A percentile compares a stretch with the other conserved stretches of the same genome.
Conservation (phyloP, 331 rosid genomes). For the Quercus tomentella region DNA sequence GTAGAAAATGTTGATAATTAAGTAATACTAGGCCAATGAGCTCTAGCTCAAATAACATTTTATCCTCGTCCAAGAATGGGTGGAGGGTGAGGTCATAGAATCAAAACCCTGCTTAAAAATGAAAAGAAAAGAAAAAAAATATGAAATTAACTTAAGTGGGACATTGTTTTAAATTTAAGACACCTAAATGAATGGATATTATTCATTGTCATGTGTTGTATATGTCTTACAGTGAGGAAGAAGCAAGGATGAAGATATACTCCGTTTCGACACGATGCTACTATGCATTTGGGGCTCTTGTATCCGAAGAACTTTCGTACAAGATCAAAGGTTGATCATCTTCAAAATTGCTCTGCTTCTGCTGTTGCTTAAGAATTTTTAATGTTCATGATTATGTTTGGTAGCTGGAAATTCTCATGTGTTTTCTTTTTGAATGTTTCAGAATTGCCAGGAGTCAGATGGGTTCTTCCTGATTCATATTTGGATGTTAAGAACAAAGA, state of each 20-base stretch:
- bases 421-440: conserved; percentile 11
- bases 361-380: neutral
- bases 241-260: conserved; percentile 91
- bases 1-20: too few relatives aligned
- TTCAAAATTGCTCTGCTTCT: neutral
- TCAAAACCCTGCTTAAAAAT: too few relatives aligned
- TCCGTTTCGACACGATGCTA: conserved; percentile 91
- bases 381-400: neutral
- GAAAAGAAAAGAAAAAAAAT: too few relatives aligned
- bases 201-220: neutral
- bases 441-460: conserved; percentile 85
- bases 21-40: too few relatives aligned
- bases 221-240: conserved; percentile 62
- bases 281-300: conserved; percentile 90
- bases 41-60: too few relatives aligned
- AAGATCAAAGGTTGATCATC: conserved; percentile 68
- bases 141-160: neutral
- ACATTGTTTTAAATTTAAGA: neutral
- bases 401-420: neutral
- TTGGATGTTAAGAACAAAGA: conserved; percentile 87
- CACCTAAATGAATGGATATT: neutral
- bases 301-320: conserved; percentile 74
- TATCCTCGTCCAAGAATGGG: too few relatives aligned
- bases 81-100: too few relatives aligned
- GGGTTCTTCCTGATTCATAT: conserved; percentile 99